Conservation (phyloP, 2,329 filamentous ascomycete genomes). For the Sphaerostilbella broomeana region DNA sequence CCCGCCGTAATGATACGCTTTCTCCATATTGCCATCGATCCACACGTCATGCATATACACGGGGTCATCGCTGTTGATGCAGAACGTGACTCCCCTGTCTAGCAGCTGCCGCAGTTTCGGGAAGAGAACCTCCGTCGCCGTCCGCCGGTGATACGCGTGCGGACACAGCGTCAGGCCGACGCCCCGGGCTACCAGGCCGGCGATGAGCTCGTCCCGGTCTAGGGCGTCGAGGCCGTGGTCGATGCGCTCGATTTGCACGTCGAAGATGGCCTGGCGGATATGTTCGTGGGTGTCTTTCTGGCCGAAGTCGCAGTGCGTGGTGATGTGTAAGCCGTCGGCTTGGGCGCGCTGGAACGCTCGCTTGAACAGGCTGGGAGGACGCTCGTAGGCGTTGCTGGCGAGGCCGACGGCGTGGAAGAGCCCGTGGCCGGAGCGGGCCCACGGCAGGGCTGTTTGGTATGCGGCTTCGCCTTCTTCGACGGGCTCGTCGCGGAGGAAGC, state of each 20-base stretch:
- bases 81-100: conserved; percentile 58
- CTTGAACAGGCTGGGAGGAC: conserved; percentile 40
- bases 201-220: conserved; percentile 51
- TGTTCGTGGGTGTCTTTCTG: conserved; percentile 41
- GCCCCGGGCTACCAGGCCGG: conserved; percentile 46
- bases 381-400: conserved; percentile 39
- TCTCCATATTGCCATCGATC: conserved; percentile 40
- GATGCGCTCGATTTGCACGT: conserved; percentile 56
- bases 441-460: conserved; percentile 41
- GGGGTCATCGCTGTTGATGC: conserved; percentile 68
- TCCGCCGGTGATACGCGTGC: conserved; percentile 17
- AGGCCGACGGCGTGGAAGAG: conserved; percentile 41
- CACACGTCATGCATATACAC: conserved; percentile 59
- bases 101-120: conserved; percentile 50
- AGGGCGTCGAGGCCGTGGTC: conserved; percentile 65
- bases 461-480: conserved; percentile 62
- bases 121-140: conserved; percentile 41
- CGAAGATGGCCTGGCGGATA: conserved; percentile 55
- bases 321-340: conserved; percentile 37
- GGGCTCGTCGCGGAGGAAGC: conserved; percentile 63
- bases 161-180: conserved; percentile 65
- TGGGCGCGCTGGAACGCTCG: conserved; percentile 30
- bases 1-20: conserved; percentile 34
- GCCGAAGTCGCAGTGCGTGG: conserved; percentile 45
- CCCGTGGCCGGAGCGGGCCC: conserved; percentile 29